Evolutionary conservation across 805 yeast genomes (phyloP), one percentile per base, ranked within the genome.

Genomic region (Wickerhamomyces sydowiorum): DNA sequence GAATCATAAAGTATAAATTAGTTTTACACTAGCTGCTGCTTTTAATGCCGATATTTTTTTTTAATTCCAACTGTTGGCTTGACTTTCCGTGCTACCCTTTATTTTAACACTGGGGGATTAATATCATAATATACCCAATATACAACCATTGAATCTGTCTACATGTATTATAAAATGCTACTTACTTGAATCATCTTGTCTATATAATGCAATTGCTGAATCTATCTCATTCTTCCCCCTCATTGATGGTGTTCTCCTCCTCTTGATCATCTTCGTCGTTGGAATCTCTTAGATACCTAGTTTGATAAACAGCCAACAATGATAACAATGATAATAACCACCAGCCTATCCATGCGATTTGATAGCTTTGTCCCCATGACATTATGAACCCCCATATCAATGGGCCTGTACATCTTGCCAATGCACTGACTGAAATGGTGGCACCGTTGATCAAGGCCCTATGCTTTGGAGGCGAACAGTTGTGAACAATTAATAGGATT

Each of bases 371-470:
- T 7, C 66, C 63, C 56, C 59, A 58, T 3, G 70, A 54, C 69
- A 69, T 65, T 23, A 69, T 37, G 41, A 48, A 61, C 5, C 85
- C 85, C 80, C 82, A 78, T 1, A 64, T 25, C 7, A 78, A 54
- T 0, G 86, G 86, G 3, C 78, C 85, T 1, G 72, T 36, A 40
- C 73, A 78, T 48, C 86, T 61, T 1, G 84, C 81, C 28, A 73
- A 57, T 1, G 86, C 71, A 17, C 73, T 60, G 30, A 72, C 65
- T 32, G 79, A 71, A 56, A 78, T 69, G 3, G 80, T 66, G 15
- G 76, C 67, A 13, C 82, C 80, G 53, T 80, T 80, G 42, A 80
- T 69, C 50, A 75, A 69, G 2, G 82, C 83, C 38, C 82, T 65
- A 47, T 78, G 73, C 46, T 71, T 65, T 19, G 76, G 67, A 12